Percentiles rank a stretch among this genome's conserved stretches.
Conservation (phyloP, 108 stramenopile species). For the Pseudonitzschia pungens region DNA sequence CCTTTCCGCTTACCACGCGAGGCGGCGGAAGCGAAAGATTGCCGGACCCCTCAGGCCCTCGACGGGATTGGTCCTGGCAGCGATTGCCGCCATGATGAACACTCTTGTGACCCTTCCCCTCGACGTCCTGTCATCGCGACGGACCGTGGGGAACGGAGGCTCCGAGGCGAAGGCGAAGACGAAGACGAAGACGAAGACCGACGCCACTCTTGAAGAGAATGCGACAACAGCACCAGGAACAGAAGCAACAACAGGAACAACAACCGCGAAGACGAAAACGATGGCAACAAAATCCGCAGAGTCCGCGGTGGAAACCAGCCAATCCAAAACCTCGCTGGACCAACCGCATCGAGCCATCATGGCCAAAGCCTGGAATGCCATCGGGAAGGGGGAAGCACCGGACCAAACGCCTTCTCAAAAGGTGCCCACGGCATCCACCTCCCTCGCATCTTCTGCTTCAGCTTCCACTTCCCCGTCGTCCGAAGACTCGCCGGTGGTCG, state of each 20-base stretch:
- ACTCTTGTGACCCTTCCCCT: conserved; percentile 85
- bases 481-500: neutral
- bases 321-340: no score
- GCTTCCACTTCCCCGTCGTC: neutral
- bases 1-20: conserved; percentile 34
- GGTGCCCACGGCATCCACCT: neutral
- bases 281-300: neutral
- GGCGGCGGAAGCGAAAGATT: conserved; percentile 11
- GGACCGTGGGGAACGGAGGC: conserved; percentile 16
- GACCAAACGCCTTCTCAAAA: neutral
- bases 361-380: neutral
- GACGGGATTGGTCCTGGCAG: conserved; percentile 75
- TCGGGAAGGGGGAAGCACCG: neutral
- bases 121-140: conserved; percentile 81
- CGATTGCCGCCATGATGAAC: conserved; percentile 86
- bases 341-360: neutral
- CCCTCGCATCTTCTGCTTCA: neutral
- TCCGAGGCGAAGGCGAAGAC: conserved; percentile 34
- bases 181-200: neutral
- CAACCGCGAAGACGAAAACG: neutral
- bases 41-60: conserved; percentile 24
- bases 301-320: neutral
- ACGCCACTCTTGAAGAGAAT: no score
- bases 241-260: neutral
- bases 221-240: neutral